Conservation (phyloP, 2,329 filamentous ascomycete species). For the Fusarium tricinctum region DNA sequence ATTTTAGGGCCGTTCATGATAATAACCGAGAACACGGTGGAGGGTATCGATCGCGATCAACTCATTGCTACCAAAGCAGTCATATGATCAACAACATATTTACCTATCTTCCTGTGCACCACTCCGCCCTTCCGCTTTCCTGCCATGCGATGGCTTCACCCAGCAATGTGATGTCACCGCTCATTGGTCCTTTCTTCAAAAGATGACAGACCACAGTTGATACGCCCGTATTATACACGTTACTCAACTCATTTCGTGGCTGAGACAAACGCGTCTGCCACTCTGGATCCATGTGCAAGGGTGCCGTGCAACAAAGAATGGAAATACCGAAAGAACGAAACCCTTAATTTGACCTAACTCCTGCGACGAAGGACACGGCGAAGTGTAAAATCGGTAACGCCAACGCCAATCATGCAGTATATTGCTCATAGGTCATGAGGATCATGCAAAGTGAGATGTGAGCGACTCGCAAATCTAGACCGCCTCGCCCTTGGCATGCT, state of each 20-base stretch:
- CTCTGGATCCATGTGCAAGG: conserved; percentile 7
- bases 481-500: conserved; percentile 4
- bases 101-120: background rate
- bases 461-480: conserved; percentile 24
- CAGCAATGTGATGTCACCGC: conserved; percentile 19
- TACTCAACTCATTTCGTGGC: conserved; percentile 7
- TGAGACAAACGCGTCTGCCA: conserved; percentile 14
- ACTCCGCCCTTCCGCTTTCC: conserved; percentile 9
- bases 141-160: background rate
- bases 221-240: background rate
- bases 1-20: background rate
- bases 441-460: conserved; percentile 19
- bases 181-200: conserved; percentile 7
- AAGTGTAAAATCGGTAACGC: background rate
- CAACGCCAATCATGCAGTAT: conserved; percentile 8
- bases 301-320: conserved; percentile 10
- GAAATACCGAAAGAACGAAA: conserved; percentile 1
- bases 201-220: background rate
- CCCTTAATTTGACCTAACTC: conserved; percentile 1
- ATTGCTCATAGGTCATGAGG: background rate
- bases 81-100: background rate
- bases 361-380: background rate
- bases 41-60: conserved; percentile 21
- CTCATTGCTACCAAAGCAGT: background rate
- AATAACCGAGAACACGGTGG: conserved; percentile 11